A percentile compares a stretch with the other conserved stretches of the same genome.
These are phyloP conservation scores for Phytopythium chamaehyphon DNA, from an alignment of 352 stramenopile genomes.

Conservation along the genomic window DNA sequence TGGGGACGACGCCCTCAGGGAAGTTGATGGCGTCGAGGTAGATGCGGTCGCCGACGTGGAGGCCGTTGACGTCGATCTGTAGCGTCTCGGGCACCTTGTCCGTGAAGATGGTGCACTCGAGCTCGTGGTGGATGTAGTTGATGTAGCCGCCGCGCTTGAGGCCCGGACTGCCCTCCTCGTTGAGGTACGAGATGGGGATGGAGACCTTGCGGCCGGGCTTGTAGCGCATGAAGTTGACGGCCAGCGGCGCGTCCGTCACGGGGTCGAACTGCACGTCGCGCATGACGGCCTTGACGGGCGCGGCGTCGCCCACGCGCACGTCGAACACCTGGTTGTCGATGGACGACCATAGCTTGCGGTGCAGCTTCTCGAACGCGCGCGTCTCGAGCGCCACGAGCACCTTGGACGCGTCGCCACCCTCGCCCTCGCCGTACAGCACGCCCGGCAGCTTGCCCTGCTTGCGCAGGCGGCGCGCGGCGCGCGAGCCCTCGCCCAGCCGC, in stretches of 20 bases:
- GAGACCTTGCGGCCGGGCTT: slow-evolving; percentile 86
- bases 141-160: slow-evolving; percentile 95
- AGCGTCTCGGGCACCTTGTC: slow-evolving; percentile 72
- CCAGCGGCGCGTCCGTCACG: slow-evolving; percentile 69
- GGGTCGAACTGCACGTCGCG: slow-evolving; percentile 83
- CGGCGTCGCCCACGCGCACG: slow-evolving; percentile 59
- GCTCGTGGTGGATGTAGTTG: slow-evolving; percentile 85
- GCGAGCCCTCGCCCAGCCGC: slow-evolving; percentile 65
- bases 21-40: slow-evolving; percentile 73
- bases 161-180: slow-evolving; percentile 91
- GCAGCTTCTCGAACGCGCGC: slow-evolving; percentile 71
- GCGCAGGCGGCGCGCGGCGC: slow-evolving; percentile 72
- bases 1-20: slow-evolving; percentile 69
- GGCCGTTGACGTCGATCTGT: slow-evolving; percentile 82
- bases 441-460: slow-evolving; percentile 77
- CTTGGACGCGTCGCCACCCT: slow-evolving; percentile 56
- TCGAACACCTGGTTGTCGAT: slow-evolving; percentile 88
- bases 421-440: slow-evolving; percentile 82
- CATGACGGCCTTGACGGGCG: slow-evolving; percentile 80
- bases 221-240: slow-evolving; percentile 93
- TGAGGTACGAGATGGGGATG: slow-evolving; percentile 91
- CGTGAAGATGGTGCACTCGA: slow-evolving; percentile 77
- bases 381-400: slow-evolving; percentile 74
- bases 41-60: slow-evolving; percentile 84
- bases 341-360: slow-evolving; percentile 84